Evolutionary conservation across 805 yeast genomes (phyloP).

Genomic region (Peterozyma xylosa): DNA sequence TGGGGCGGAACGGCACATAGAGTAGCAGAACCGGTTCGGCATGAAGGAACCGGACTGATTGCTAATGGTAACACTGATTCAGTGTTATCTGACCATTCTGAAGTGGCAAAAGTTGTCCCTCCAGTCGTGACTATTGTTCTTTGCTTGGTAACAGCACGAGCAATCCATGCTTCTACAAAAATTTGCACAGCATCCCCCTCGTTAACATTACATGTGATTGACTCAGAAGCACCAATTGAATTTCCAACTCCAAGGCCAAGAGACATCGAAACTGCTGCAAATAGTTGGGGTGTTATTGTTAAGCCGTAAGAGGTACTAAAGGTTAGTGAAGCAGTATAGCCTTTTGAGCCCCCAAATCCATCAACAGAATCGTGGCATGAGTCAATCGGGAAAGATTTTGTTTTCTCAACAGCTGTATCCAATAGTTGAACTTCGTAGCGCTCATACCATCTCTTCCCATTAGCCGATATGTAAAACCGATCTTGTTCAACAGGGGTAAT

Average conservation of each 20-base stretch:
- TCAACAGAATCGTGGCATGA: conserved; percentile 7
- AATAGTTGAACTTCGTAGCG: conserved; percentile 3
- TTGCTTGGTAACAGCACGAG: background rate
- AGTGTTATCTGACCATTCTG: background rate
- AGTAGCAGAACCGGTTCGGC: background rate
- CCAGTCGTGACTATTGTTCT: no score
- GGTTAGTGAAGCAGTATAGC: conserved; percentile 2
- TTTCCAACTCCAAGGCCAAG: conserved; percentile 1
- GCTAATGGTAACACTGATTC: background rate
- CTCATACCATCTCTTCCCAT: background rate
- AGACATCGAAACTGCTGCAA: background rate
- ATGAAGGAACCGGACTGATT: background rate
- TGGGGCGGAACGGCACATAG: no score
- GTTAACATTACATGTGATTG: conserved; percentile 4
- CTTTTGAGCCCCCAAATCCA: conserved; percentile 8
- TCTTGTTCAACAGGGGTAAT: no score
- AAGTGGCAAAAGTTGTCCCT: no score
- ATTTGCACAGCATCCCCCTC: conserved; percentile 7
- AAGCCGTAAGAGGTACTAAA: background rate
- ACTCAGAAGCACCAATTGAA: conserved; percentile 1
- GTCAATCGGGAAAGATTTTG: conserved; percentile 3
- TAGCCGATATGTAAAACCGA: no score
- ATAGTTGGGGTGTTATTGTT: background rate
- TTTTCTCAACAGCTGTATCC: background rate
- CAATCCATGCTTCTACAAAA: conserved; percentile 8